Evolutionary conservation across 495 filamentous ascomycete species (phyloP), one percentile per base, ranked within the genome.

Genomic region (Neurospora sp.): DNA sequence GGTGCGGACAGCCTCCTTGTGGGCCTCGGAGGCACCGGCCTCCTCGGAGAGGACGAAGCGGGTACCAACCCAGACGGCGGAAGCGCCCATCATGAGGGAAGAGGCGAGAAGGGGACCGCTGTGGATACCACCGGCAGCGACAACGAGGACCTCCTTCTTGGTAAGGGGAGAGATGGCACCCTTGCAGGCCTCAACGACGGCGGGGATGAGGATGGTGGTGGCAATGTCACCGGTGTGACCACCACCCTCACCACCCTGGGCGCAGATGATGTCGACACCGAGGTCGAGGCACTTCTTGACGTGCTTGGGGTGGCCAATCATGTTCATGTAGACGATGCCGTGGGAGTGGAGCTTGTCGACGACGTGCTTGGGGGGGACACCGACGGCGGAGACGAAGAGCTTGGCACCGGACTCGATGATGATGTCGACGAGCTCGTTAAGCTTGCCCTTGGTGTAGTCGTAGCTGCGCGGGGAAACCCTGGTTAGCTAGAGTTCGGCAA

Each of bases 281-380:
- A 93, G 88, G 23, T 93, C 95, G 72, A 99, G 86, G 81, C 92
- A 92, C 88, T 98, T 98, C 81, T 91, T 87, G 69, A 97, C 94
- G 85, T 99, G 96, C 89, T 99, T 99, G 76, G 96, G 96, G 88
- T 98, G 96, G 72, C 95, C 96, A 81, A 99, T 96, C 96, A 99
- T 99, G 90, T 99, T 99, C 96, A 99, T 99, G 89, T 95, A 97
- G 72, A 97, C 87, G 74, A 99, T 87, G 72, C 94, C 94, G 79
- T 89, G 86, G 75, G 89, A 88, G 88, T 99, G 96, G 41, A 99
- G 90, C 75, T 86, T 90, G 69, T 98, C 93, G 74, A 99, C 96
- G 74, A 97, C 90, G 73, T 88, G 83, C 80, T 92, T 92, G 71
- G 96, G 95, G 37, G 96, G 94, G 7, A 99, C 92, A 82, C 96